Base-by-base conservation (phyloP, 2,329 filamentous ascomycete species). In the Aspergillus sp. region DNA sequence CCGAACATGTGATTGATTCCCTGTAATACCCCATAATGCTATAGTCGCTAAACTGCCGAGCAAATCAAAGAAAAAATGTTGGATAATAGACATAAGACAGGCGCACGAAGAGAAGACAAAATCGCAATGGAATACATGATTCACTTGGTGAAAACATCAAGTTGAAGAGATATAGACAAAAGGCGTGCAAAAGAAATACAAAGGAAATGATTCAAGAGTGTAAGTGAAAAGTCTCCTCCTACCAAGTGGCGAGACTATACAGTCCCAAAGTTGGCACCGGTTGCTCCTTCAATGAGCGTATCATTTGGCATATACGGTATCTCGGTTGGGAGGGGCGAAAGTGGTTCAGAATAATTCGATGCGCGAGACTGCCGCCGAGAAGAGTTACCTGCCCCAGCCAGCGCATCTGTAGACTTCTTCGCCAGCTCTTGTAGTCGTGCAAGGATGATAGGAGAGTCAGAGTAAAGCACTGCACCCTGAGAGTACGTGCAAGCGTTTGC, bases 381-480 rank as follows among this genome's bases (percentile, higher is more conserved):
- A 40, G 44, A 39, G 19, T 55, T 56, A 15, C 59, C 56, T 27
- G 53, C 55, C 37, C 58, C 52, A 14, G 51, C n/a, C 33, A 63
- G 45, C 3, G 55, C 57, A 31, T 66, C 64, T 6, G 55, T 62
- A 17, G 64, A 64, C 52, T 69, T 73, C 62, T 72, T 73, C 2
- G 68, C 67, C 52, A 79, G 61, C 59, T 80, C 77, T 57, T 74
- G 71, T 33, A 69, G 66, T 40, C 76, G 70, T 19, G 71, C 75
- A 58, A 76, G 64, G 17, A 79, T 70, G 19, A 75, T 64, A 5
- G 76, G 73, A 2, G 77, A 78, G 65, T 83, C 78, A 19, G 80
- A 78, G 64, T 81, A 83, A 27, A 84, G 66, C 46, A 80, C 78
- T 33, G 78, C 66, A 7, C 82, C 82, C 25, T 74, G 69, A 40